A percentile compares a stretch with the other conserved stretches of the same genome.
phyloP scores from a whole-genome alignment of 768 basidiomycete species.

The Paxillus rubicundulus region DNA sequence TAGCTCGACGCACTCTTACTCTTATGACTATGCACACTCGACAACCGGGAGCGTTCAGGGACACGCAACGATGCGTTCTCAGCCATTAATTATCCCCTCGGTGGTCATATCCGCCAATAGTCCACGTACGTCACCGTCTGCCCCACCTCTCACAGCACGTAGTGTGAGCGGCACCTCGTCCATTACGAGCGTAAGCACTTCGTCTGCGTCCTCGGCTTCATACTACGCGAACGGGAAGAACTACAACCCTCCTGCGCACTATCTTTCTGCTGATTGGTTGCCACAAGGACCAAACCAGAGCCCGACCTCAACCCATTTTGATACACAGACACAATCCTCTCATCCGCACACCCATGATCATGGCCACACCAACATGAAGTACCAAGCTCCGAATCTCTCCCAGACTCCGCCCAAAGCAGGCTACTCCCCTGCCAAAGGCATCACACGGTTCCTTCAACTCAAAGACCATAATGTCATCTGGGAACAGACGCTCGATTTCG shows the following conservation, averaged over 20 bases:
- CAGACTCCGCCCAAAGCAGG: constrained; percentile 6
- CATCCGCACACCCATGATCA: background rate
- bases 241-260: constrained; percentile 11
- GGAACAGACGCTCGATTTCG: constrained; percentile 54
- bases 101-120: constrained; percentile 28
- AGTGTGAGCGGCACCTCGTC: constrained; percentile 25
- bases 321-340: background rate
- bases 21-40: constrained; percentile 14
- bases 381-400: background rate
- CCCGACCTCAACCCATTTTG: background rate
- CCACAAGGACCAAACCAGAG: constrained; percentile 9
- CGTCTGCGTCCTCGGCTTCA: constrained; percentile 18
- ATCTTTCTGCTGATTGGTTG: constrained; percentile 29
- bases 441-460: constrained; percentile 57
- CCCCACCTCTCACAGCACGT: constrained; percentile 5
- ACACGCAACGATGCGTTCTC: background rate
- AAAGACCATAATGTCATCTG: constrained; percentile 65
- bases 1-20: constrained; percentile 21
- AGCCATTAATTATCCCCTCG: constrained; percentile 19
- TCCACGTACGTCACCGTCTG: constrained; percentile 1
- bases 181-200: constrained; percentile 14
- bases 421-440: constrained; percentile 50
- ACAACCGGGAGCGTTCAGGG: background rate
- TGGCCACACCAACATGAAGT: background rate
- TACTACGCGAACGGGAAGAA: background rate